phyloP scores from a whole-genome alignment of 208 protist species.

The Novymonas esmeraldas region DNA sequence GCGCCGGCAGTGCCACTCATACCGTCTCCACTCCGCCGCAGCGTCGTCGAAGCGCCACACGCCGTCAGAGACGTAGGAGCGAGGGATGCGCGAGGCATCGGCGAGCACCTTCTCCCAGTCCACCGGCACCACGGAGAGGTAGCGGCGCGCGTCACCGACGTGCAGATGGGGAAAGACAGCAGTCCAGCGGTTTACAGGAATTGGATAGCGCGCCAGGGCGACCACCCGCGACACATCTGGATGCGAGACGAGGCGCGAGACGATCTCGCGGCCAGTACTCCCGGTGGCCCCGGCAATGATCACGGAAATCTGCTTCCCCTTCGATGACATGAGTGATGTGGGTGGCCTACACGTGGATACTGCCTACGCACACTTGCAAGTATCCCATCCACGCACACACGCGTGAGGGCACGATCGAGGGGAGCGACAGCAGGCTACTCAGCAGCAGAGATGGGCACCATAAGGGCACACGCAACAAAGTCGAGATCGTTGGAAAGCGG shows the following conservation, averaged over 20 bases:
- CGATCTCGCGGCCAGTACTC: slow-evolving; percentile 57
- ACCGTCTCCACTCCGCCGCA: slow-evolving; percentile 21
- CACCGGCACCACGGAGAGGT: slow-evolving; percentile 61
- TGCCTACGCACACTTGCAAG: no score
- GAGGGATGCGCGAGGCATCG: slow-evolving; percentile 48
- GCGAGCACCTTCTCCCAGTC: slow-evolving; percentile 65
- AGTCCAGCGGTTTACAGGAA: slow-evolving; percentile 57
- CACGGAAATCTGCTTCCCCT: slow-evolving; percentile 57
- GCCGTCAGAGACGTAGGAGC: slow-evolving; percentile 48
- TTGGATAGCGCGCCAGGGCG: slow-evolving; percentile 51
- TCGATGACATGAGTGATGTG: slow-evolving; percentile 16
- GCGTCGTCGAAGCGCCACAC: slow-evolving; percentile 40
- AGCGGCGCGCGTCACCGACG: slow-evolving; percentile 50
- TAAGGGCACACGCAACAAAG: no score
- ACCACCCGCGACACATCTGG: slow-evolving; percentile 63
- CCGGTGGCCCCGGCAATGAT: slow-evolving; percentile 68
- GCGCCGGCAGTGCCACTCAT: slow-evolving; percentile 9
- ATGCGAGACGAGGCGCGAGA: slow-evolving; percentile 66
- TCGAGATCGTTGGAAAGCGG: no score
- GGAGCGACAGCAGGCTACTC: no score
- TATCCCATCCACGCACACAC: no score
- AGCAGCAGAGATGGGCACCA: no score
- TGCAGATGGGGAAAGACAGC: slow-evolving; percentile 52
- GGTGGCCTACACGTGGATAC: not conserved
- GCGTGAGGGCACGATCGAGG: no score